Evolutionary conservation across 192 early-diverging fungal species (phyloP).

Genomic region (Mortierella alpina): DNA sequence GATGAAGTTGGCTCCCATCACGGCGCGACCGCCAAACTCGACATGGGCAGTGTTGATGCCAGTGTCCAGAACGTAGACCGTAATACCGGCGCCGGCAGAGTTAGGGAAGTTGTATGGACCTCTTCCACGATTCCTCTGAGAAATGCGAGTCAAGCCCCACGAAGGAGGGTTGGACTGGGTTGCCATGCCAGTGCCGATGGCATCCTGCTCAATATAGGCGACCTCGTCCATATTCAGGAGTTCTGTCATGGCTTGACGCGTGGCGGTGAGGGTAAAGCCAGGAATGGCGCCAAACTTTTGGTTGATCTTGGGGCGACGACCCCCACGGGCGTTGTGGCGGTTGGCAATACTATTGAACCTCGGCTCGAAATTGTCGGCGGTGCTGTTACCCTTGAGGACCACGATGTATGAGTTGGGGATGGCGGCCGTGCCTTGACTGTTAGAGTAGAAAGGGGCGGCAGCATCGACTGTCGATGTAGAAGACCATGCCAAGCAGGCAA

Average conservation of each 20-base stretch:
- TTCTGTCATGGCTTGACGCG: background rate
- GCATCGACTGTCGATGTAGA: conserved; percentile 17
- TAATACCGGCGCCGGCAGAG: conserved; percentile 47
- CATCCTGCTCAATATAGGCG: conserved; percentile 79
- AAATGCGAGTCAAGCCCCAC: conserved; percentile 59
- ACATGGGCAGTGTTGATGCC: conserved; percentile 38
- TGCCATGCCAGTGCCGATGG: conserved; percentile 29
- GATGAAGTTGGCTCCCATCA: conserved; percentile 56
- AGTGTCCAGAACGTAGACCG: conserved; percentile 59
- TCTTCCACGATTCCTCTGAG: conserved; percentile 37
- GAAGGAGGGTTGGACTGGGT: conserved; percentile 32
- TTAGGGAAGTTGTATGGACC: conserved; percentile 21
- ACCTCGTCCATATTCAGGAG: conserved; percentile 56
- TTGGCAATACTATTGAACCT: conserved; percentile 56
- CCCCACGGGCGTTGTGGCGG: background rate
- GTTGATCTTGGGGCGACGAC: conserved; percentile 9
- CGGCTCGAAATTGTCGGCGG: conserved; percentile 6
- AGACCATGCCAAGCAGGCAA: conserved; percentile 33
- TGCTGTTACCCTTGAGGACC: conserved; percentile 64
- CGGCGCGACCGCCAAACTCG: conserved; percentile 65
- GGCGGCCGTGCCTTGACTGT: conserved; percentile 52
- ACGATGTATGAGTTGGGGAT: conserved; percentile 72
- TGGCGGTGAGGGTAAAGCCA: conserved; percentile 51
- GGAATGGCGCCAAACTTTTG: conserved; percentile 34
- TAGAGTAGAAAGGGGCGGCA: conserved; percentile 20